Evolutionary conservation across 108 stramenopile species (phyloP).

Genomic region (Chaetoceros tenuissimus): DNA sequence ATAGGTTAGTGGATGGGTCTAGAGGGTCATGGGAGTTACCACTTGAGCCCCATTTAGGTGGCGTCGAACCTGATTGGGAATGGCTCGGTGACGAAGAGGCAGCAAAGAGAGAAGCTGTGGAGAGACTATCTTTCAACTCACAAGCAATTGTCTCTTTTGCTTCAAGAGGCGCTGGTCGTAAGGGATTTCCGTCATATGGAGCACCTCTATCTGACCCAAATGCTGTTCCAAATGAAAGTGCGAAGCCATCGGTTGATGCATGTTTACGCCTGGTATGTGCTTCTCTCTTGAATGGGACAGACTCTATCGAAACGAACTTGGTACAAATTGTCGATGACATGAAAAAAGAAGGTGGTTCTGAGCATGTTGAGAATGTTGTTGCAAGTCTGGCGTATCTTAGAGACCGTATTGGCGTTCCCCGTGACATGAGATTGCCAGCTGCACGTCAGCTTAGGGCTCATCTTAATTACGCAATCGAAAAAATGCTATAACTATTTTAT

Average conservation of each 20-base stretch:
- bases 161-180: conserved; percentile 71
- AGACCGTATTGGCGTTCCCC: conserved; percentile 88
- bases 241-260: conserved; percentile 48
- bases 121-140: conserved; percentile 65
- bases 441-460: conserved; percentile 79
- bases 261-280: conserved; percentile 44
- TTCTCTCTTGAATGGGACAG: conserved; percentile 51
- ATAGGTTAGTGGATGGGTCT: conserved; percentile 28
- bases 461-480: conserved; percentile 60
- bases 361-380: conserved; percentile 33
- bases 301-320: conserved; percentile 27
- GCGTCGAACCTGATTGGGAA: conserved; percentile 75
- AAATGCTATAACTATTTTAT: conserved; percentile 20
- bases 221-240: conserved; percentile 53
- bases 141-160: conserved; percentile 82
- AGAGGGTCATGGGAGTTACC: conserved; percentile 71
- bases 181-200: conserved; percentile 64
- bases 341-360: conserved; percentile 46
- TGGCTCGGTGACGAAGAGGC: conserved; percentile 58
- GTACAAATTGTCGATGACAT: conserved; percentile 30
- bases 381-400: conserved; percentile 71
- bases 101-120: conserved; percentile 73
- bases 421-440: conserved; percentile 87
- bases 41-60: conserved; percentile 52
- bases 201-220: conserved; percentile 88